These are phyloP conservation scores for Gaertneriomyces sp. DNA, from an alignment of 192 early-diverging fungal species.

Conservation along the genomic window DNA sequence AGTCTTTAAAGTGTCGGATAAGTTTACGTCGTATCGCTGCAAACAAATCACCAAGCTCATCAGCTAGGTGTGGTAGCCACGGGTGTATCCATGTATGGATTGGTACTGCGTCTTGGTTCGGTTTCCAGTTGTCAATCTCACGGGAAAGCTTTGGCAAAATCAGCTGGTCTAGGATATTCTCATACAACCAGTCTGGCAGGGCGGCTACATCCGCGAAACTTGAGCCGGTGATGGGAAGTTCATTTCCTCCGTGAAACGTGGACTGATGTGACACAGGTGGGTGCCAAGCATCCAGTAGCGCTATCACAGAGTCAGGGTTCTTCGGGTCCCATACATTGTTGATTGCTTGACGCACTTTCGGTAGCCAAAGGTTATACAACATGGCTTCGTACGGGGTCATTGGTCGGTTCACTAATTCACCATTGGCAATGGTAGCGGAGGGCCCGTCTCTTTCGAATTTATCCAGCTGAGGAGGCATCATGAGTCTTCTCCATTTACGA, in stretches of 20 bases:
- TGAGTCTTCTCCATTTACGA: conserved; percentile 54
- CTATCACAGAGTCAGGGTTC: conserved; percentile 64
- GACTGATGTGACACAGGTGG: conserved; percentile 5
- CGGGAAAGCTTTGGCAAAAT: conserved; percentile 71
- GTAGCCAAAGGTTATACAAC: conserved; percentile 74
- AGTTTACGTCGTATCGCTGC: conserved; percentile 63
- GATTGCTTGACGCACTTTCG: conserved; percentile 68
- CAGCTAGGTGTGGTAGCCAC: conserved; percentile 68
- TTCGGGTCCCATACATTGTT: conserved; percentile 73
- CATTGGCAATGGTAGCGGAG: background rate
- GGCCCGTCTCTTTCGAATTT: background rate
- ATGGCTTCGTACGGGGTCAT: conserved; percentile 80
- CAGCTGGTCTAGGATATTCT: conserved; percentile 75
- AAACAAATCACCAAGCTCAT: conserved; percentile 46
- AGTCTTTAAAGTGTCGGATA: conserved; percentile 48
- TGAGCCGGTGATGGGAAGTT: conserved; percentile 5
- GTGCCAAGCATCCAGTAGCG: conserved; percentile 69
- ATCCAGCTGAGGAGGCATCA: conserved; percentile 29
- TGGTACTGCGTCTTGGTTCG: conserved; percentile 48
- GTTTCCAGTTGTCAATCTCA: conserved; percentile 64
- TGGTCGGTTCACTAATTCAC: background rate
- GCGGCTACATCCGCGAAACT: no score
- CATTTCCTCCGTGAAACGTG: conserved; percentile 10
- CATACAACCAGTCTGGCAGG: conserved; percentile 67
- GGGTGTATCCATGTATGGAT: conserved; percentile 78